These are phyloP conservation scores for Diaporthe velutina DNA, from an alignment of 2,329 filamentous ascomycete genomes.

Conservation along the genomic window DNA sequence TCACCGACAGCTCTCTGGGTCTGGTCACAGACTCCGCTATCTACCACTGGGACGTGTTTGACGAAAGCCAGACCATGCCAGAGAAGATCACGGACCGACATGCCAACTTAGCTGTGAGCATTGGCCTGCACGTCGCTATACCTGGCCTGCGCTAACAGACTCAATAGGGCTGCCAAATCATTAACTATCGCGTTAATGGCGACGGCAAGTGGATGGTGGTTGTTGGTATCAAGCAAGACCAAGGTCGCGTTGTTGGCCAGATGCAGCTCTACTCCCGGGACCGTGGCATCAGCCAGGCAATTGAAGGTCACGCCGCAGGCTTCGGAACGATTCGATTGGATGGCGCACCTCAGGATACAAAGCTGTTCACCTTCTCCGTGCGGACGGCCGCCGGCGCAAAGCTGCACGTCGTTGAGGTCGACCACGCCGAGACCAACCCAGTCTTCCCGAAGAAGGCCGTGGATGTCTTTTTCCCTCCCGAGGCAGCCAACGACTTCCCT, in stretches of 20 bases:
- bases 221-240: slow-evolving; percentile 93
- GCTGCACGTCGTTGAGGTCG: slow-evolving; percentile 97
- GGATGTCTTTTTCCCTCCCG: slow-evolving; percentile 96
- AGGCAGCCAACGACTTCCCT: slow-evolving; percentile 96
- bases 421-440: slow-evolving; percentile 90
- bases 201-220: slow-evolving; percentile 99
- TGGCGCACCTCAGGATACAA: slow-evolving; percentile 89
- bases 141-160: slow-evolving; percentile 38
- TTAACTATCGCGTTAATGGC: slow-evolving; percentile 97
- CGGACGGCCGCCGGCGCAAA: slow-evolving; percentile 88
- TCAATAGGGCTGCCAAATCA: slow-evolving; percentile 93
- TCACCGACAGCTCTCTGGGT: slow-evolving; percentile 88
- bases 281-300: slow-evolving; percentile 95
- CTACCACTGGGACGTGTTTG: slow-evolving; percentile 98
- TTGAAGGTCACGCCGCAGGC: slow-evolving; percentile 95
- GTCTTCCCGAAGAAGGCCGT: slow-evolving; percentile 95
- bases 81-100: slow-evolving; percentile 97
- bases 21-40: slow-evolving; percentile 92
- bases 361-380: slow-evolving; percentile 96
- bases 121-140: too few species aligned
- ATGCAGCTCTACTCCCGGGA: slow-evolving; percentile 99
- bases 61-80: slow-evolving; percentile 81
- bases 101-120: slow-evolving; percentile 82
- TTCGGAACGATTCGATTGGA: slow-evolving; percentile 93
- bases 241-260: slow-evolving; percentile 92